Conservation (phyloP, 225 moss, liverwort and hornwort genomes). For the Polytrichum formosum region DNA sequence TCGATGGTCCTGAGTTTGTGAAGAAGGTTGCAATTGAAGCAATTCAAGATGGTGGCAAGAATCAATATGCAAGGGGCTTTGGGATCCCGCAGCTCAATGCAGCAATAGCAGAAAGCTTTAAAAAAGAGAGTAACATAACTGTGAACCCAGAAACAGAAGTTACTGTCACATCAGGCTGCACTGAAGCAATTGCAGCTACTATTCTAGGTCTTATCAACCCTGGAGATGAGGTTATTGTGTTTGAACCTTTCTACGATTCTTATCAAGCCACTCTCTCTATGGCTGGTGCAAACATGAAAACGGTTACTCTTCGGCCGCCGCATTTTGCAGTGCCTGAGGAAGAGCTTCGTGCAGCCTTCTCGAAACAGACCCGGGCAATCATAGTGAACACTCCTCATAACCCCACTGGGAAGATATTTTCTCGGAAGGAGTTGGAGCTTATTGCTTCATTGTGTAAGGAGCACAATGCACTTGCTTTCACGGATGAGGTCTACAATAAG, state of each 20-base stretch:
- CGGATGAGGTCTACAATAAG: constrained; percentile 96
- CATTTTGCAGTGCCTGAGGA: constrained; percentile 77
- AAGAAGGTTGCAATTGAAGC: constrained; percentile 89
- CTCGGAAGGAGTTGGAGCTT: constrained; percentile 70
- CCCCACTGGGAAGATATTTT: constrained; percentile 93
- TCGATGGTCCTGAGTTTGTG: constrained; percentile 94
- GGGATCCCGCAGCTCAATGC: constrained; percentile 78
- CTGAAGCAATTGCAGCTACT: constrained; percentile 93
- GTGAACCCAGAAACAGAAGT: constrained; percentile 78
- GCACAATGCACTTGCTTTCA: constrained; percentile 78
- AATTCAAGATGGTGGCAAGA: constrained; percentile 75
- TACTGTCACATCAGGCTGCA: constrained; percentile 93
- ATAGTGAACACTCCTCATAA: constrained; percentile 96
- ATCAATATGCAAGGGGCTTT: constrained; percentile 90
- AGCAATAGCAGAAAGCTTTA: constrained; percentile 77
- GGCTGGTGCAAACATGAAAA: constrained; percentile 75
- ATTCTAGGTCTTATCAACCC: constrained; percentile 85
- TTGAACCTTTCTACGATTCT: constrained; percentile 93
- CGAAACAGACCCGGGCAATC: constrained; percentile 76
- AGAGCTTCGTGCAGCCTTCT: constrained; percentile 85
- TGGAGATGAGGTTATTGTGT: constrained; percentile 89
- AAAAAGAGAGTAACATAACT: constrained; percentile 65
- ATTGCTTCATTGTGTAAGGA: constrained; percentile 81
- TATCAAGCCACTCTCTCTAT: constrained; percentile 93
- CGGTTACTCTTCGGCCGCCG: constrained; percentile 84